phyloP scores from a whole-genome alignment of 352 stramenopile species.

The Phytopythium ostracodes region DNA sequence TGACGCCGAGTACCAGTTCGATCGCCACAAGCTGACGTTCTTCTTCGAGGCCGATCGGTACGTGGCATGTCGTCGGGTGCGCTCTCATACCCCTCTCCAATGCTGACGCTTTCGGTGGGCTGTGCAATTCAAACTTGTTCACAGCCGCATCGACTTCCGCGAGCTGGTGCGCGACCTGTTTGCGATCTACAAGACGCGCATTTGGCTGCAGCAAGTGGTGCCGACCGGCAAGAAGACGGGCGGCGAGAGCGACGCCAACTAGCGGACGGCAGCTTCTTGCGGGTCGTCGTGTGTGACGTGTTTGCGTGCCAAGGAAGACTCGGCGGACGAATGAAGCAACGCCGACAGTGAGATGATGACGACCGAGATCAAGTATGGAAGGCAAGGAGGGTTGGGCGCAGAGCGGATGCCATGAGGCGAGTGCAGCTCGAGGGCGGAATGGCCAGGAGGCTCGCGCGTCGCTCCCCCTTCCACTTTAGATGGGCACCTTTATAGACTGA shows the following conservation, averaged over 20 bases:
- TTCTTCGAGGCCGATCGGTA: constrained; percentile 97
- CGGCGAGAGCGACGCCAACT: constrained; percentile 54
- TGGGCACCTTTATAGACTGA: constrained; percentile 9
- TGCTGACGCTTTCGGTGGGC: background rate
- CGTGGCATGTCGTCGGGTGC: background rate
- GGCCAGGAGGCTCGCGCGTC: background rate
- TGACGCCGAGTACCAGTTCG: constrained; percentile 98
- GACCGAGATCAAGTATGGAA: background rate
- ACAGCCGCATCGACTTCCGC: constrained; percentile 95
- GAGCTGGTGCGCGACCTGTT: constrained; percentile 98
- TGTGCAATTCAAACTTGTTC: background rate
- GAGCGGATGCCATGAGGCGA: background rate
- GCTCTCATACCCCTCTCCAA: no score
- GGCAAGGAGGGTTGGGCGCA: background rate
- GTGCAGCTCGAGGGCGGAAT: background rate
- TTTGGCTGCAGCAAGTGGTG: constrained; percentile 97
- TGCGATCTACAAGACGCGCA: constrained; percentile 98
- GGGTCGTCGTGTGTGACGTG: background rate
- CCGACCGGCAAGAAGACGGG: constrained; percentile 64
- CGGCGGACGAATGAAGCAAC: constrained; percentile 4
- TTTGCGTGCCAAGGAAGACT: background rate
- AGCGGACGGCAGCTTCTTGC: constrained; percentile 9
- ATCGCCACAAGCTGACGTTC: constrained; percentile 98
- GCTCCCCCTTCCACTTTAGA: constrained; percentile 1
- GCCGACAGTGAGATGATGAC: background rate